Evolutionary conservation across 176 grass and related monocot species (phyloP).

Genomic region (Alloteropsis semialata): DNA sequence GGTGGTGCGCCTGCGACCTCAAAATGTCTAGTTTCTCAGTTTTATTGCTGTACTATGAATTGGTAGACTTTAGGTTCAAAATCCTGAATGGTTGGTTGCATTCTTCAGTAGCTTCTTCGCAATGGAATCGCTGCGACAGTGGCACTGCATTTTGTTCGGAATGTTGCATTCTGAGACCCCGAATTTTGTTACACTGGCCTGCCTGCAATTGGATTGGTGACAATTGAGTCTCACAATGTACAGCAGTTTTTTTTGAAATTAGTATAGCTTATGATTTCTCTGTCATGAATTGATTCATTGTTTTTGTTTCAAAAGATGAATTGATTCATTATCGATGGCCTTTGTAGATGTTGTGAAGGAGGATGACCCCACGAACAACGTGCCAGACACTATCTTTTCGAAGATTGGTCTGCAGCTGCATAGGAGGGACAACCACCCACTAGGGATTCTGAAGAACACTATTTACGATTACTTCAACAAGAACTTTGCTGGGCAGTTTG

Average conservation of each 20-base stretch:
- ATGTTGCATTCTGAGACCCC: not conserved
- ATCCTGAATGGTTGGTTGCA: not conserved
- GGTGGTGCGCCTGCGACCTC: not conserved
- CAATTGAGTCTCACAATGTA: not conserved
- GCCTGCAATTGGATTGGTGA: not conserved
- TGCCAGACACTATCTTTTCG: constrained; percentile 77
- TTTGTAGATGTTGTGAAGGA: constrained; percentile 86
- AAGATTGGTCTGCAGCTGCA: constrained; percentile 93
- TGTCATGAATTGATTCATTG: not conserved
- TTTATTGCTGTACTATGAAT: not conserved
- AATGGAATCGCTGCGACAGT: not conserved
- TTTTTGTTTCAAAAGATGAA: not conserved
- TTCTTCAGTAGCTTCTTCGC: not conserved
- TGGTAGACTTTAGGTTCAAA: not conserved
- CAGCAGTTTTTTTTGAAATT: not conserved
- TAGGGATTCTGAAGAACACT: constrained; percentile 92
- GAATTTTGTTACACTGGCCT: not conserved
- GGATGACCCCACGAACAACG: constrained; percentile 80
- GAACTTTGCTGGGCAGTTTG: constrained; percentile 58
- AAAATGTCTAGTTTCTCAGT: not conserved
- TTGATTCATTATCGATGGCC: not conserved
- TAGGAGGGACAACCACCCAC: constrained; percentile 78
- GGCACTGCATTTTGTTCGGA: not conserved
- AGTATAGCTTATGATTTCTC: not conserved
- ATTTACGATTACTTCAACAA: constrained; percentile 81